These are phyloP conservation scores for Adiantum capillusveneris DNA, from an alignment of 75 land plant genomes.

Conservation along the genomic window DNA sequence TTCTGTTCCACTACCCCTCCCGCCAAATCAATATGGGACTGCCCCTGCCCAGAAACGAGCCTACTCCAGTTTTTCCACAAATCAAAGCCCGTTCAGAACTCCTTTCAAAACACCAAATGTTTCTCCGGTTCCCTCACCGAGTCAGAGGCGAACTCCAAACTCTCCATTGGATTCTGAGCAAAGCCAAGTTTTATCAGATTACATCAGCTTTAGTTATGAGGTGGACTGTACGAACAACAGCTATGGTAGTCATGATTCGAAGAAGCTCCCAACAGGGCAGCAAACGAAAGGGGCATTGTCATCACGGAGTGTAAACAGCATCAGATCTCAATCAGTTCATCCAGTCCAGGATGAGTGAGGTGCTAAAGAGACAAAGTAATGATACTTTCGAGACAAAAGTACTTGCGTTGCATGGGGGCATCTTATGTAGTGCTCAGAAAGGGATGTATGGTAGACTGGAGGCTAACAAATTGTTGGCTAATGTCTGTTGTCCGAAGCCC, in stretches of 20 bases:
- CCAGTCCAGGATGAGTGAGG: background rate
- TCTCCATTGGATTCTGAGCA: slow-evolving; percentile 21
- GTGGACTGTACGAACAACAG: background rate
- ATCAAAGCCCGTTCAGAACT: slow-evolving; percentile 40
- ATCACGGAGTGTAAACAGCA: background rate
- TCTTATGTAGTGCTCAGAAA: too few species aligned
- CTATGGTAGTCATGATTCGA: background rate
- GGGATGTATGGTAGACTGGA: too few species aligned
- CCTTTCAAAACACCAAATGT: slow-evolving; percentile 40
- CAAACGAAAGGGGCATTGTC: background rate
- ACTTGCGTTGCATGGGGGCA: too few species aligned
- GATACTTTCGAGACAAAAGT: too few species aligned
- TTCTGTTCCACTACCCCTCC: slow-evolving; percentile 22
- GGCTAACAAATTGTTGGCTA: too few species aligned
- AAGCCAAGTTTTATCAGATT: background rate
- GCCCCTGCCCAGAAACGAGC: slow-evolving; percentile 30
- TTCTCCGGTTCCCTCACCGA: slow-evolving; percentile 39
- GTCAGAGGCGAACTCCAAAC: slow-evolving; percentile 36
- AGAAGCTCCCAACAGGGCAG: background rate
- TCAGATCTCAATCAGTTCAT: background rate
- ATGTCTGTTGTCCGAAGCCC: too few species aligned
- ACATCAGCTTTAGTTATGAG: slow-evolving; percentile 3
- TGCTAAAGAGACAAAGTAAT: too few species aligned
- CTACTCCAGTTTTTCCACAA: slow-evolving; percentile 22
- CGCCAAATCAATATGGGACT: slow-evolving; percentile 27